phyloP scores from a whole-genome alignment of 2,329 filamentous ascomycete genomes.

The Colletotrichum sp. region DNA sequence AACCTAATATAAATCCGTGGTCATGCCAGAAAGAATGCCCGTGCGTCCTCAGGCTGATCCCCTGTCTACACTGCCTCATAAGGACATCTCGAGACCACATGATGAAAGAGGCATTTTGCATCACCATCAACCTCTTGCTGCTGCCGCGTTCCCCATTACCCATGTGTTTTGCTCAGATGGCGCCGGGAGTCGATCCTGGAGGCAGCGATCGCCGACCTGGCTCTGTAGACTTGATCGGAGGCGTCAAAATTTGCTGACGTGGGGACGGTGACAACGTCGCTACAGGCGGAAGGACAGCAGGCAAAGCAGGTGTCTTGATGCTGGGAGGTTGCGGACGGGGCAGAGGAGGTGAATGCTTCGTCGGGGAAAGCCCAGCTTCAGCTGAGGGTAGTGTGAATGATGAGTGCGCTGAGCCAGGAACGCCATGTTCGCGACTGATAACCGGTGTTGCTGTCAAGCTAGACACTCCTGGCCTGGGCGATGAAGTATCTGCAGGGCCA shows the following conservation, averaged over 20 bases:
- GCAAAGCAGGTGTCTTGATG: constrained; percentile 23
- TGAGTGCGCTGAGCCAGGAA: constrained; percentile 14
- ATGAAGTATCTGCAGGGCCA: not conserved
- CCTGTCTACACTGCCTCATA: not conserved
- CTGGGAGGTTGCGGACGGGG: constrained; percentile 21
- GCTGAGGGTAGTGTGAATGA: constrained; percentile 36
- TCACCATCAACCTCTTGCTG: not conserved
- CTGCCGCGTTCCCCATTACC: not conserved
- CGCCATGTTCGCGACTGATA: constrained; percentile 19
- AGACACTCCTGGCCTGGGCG: constrained; percentile 13
- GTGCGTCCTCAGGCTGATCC: not conserved
- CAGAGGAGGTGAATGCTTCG: constrained; percentile 55
- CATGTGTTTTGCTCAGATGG: not conserved
- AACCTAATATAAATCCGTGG: not conserved
- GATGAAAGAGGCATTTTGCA: not conserved
- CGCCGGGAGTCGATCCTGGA: not conserved
- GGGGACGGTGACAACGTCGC: constrained; percentile 63
- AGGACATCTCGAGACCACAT: not conserved
- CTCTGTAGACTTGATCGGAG: constrained; percentile 61
- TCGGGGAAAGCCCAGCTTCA: constrained; percentile 55
- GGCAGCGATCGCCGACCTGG: constrained; percentile 15
- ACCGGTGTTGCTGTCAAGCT: constrained; percentile 19
- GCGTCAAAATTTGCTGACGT: constrained; percentile 61
- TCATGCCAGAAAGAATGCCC: not conserved
- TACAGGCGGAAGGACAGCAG: constrained; percentile 61